Base-by-base conservation (phyloP, 768 basidiomycete species). In the Mycena leptocephala region DNA sequence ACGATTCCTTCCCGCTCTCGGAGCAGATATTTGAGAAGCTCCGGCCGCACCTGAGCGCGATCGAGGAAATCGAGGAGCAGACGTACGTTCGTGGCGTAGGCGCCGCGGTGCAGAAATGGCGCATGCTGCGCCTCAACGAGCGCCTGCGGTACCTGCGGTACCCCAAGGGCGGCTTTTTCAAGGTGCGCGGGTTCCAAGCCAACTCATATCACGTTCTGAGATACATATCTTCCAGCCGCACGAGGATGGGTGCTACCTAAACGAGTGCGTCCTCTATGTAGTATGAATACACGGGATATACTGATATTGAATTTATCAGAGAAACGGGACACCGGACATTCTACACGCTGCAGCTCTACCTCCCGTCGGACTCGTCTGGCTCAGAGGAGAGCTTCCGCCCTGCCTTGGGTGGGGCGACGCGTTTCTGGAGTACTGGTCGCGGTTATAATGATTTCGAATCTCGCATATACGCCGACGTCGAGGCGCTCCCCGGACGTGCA, bases 101-200 rank as follows among this genome's bases (percentile, higher is more conserved):
- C 14, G 33, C 2, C 4, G 76, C 61, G 20, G 22, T 58, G 37
- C 74, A 78, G 55, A 76, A 76, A 53, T 78, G 77, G 77, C 62
- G 70, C 32, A 75, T 78, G 74, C 70, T 72, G 33, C 58, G 74
- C 20, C 20, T 78, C n/a, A 78, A 78, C 46, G 77, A 78, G 66
- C 56, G 77, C 7, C 39, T 78, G 35, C 43, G 77, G 14, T 78
- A 68, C 74, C 30, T 78, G 59, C 55, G 70, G 1, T 78, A 78
- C 46, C 69, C 69, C 10, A 37, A 24, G 18, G 74, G 74, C 6
- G 70, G 74, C 1, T 78, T 71, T 48, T 78, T 78, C 65, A 28
- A 48, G 13, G 33, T 33, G 16, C 22, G 26, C 26, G n/a, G n/a
- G n/a, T n/a, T n/a, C n/a, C n/a, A n/a, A n/a, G n/a, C n/a, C n/a